Base-by-base conservation (phyloP, 73 alveolate species). In the Paramecium primaurelia region DNA sequence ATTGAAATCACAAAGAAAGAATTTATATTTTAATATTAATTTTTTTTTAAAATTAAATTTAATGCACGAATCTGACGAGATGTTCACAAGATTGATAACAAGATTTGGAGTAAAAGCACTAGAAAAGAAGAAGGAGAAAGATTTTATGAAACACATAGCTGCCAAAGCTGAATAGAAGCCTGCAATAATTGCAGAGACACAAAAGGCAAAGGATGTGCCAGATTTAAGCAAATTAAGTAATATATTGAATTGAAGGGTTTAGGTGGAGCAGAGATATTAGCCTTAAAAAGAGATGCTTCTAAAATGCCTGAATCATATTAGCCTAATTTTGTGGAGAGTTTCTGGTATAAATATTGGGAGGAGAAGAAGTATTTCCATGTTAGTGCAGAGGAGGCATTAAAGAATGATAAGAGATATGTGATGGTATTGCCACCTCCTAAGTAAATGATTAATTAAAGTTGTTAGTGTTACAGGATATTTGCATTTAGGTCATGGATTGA, bases 381-480 rank as follows among this genome's bases (percentile, higher is more conserved):
- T 34, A 93, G 93, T 92, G 96, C 97, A 12, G 87, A 97, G 60
- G 95, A 95, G 20, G 98, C 97, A 16, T 18, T 93, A 58, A 89
- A 84, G 75, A 93, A 93, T n/a, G 97, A 98, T 59, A 96, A 96
- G 95, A 94, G 96, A 90, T 98, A 94, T 93, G 95, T 97, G 20
- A 98, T 98, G 99, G 95, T 98, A 59, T 95, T 98, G 77, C 99
- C 99, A 26, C 99, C 99, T 42, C 99, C 99, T 25, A 98, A 98
- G 69, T 54, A 54, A 54, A 14, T 54, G 32, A 54, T n/a, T n/a
- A 22, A 25, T 20, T 54, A 18, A 18, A 54, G 49, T 40, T 40
- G 1, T n/a, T 54, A 54, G 69, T 93, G 99, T 99, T 26, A 99
- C 99, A 36, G 99, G 99, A 45, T 96, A 98, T 85, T 97, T 98